Conservation (phyloP, 2,329 filamentous ascomycete species). For the Hypoxylon sp. region DNA sequence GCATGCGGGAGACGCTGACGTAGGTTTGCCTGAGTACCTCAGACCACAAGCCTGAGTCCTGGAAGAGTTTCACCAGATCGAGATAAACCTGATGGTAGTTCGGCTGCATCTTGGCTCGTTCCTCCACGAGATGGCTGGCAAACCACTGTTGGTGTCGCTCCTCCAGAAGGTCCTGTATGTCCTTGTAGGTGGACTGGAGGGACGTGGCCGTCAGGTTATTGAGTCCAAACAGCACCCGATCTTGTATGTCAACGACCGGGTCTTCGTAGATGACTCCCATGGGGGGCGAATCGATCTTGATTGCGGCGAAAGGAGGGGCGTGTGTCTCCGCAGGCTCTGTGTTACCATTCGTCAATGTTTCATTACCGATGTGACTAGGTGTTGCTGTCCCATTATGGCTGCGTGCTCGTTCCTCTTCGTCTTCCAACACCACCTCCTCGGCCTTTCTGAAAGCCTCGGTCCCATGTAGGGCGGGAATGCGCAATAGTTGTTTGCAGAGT, state of each 20-base stretch:
- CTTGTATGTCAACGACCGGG: slow-evolving; percentile 84
- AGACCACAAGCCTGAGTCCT: slow-evolving; percentile 79
- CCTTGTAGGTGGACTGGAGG: slow-evolving; percentile 81
- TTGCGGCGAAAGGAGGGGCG: slow-evolving; percentile 76
- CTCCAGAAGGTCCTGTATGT: slow-evolving; percentile 80
- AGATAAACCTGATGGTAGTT: slow-evolving; percentile 96
- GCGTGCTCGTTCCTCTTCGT: slow-evolving; percentile 67
- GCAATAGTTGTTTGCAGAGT: slow-evolving; percentile 85
- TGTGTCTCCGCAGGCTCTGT: slow-evolving; percentile 73
- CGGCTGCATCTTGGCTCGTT: slow-evolving; percentile 95
- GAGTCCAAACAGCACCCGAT: slow-evolving; percentile 92
- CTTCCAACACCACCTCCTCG: slow-evolving; percentile 78
- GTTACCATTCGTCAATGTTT: slow-evolving; percentile 73
- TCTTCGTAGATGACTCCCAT: slow-evolving; percentile 76
- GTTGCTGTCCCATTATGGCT: slow-evolving; percentile 61
- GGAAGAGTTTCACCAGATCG: slow-evolving; percentile 84
- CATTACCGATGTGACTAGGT: slow-evolving; percentile 51
- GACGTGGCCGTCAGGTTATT: slow-evolving; percentile 97
- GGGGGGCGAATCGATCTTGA: slow-evolving; percentile 77
- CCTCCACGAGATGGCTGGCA: slow-evolving; percentile 91
- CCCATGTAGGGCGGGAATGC: slow-evolving; percentile 81
- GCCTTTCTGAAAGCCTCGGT: slow-evolving; percentile 87
- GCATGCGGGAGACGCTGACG: slow-evolving; percentile 81
- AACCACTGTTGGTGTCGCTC: slow-evolving; percentile 95
- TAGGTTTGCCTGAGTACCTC: slow-evolving; percentile 96